Evolutionary conservation across 805 yeast genomes (phyloP).

Genomic region (Zygosaccharomyces bisporus): DNA sequence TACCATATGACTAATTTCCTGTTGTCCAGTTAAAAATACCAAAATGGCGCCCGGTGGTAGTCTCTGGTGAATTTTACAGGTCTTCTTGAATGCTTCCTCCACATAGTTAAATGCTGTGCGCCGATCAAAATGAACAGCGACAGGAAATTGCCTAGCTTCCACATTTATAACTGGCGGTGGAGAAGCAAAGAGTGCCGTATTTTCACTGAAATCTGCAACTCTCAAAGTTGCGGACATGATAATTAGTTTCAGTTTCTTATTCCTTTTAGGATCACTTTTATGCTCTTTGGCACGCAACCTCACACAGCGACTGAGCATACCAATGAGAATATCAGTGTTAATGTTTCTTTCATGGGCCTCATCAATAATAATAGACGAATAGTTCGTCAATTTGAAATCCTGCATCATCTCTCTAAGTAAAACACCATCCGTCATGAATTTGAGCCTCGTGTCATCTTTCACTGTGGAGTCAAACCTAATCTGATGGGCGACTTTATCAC

Average conservation of each 20-base stretch:
- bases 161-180: slow-evolving; percentile 89
- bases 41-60: slow-evolving; percentile 94
- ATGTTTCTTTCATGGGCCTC: slow-evolving; percentile 98
- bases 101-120: slow-evolving; percentile 73
- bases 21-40: slow-evolving; percentile 90
- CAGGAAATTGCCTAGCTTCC: slow-evolving; percentile 93
- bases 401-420: slow-evolving; percentile 86
- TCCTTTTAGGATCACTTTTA: slow-evolving; percentile 43
- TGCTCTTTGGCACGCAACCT: slow-evolving; percentile 60
- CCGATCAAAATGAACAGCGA: slow-evolving; percentile 82
- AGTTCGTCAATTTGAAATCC: slow-evolving; percentile 75
- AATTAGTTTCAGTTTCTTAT: slow-evolving; percentile 69
- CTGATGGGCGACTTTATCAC: slow-evolving; percentile 70
- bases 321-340: slow-evolving; percentile 93
- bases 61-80: slow-evolving; percentile 78
- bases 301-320: slow-evolving; percentile 86
- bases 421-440: slow-evolving; percentile 95
- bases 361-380: slow-evolving; percentile 85
- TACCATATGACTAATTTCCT: slow-evolving; percentile 78
- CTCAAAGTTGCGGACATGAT: slow-evolving; percentile 97
- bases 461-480: slow-evolving; percentile 74
- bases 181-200: slow-evolving; percentile 55
- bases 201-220: slow-evolving; percentile 90
- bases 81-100: slow-evolving; percentile 80
- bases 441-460: slow-evolving; percentile 62